Conservation (phyloP, 176 grass and related monocot species). For the Phoenix roebelenii region DNA sequence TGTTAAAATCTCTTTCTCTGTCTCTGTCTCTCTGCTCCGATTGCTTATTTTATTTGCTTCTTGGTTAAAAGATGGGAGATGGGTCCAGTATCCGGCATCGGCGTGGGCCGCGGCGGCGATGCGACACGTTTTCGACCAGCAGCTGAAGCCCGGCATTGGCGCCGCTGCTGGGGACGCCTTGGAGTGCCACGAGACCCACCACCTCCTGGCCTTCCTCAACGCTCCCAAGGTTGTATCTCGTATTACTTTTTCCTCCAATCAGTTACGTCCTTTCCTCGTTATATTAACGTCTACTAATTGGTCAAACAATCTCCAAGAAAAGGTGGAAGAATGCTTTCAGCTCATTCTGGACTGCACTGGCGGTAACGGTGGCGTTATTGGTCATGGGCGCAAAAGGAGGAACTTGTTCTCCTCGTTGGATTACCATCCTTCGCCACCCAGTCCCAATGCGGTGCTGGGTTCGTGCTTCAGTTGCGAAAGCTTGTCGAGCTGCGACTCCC, state of each 20-base stretch:
- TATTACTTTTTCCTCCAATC: neutral
- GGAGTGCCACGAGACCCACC: too few relatives aligned
- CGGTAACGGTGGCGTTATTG: neutral
- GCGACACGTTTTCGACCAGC: constrained; percentile 21
- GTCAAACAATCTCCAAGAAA: constrained; percentile 26
- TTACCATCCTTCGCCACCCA: constrained; percentile 33
- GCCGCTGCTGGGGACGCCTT: neutral
- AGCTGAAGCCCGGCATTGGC: neutral
- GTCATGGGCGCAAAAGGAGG: constrained; percentile 37
- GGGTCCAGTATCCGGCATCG: constrained; percentile 58
- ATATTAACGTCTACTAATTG: neutral
- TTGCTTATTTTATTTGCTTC: neutral
- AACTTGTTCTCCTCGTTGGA: constrained; percentile 7
- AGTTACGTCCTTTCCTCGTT: neutral
- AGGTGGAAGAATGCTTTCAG: constrained; percentile 44
- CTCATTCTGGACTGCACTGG: constrained; percentile 29
- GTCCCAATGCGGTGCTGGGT: constrained; percentile 52
- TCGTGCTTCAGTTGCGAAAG: constrained; percentile 61
- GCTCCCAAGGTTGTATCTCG: constrained; percentile 33
- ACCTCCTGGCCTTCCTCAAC: too few relatives aligned
- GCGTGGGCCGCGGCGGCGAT: constrained; percentile 67
- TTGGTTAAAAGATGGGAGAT: constrained; percentile 51
- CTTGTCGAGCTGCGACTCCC: constrained; percentile 36
- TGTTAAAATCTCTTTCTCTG: neutral
- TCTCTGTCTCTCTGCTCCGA: neutral